Evolutionary conservation across 805 yeast species (phyloP).

Genomic region (Teunomyces atbi): DNA sequence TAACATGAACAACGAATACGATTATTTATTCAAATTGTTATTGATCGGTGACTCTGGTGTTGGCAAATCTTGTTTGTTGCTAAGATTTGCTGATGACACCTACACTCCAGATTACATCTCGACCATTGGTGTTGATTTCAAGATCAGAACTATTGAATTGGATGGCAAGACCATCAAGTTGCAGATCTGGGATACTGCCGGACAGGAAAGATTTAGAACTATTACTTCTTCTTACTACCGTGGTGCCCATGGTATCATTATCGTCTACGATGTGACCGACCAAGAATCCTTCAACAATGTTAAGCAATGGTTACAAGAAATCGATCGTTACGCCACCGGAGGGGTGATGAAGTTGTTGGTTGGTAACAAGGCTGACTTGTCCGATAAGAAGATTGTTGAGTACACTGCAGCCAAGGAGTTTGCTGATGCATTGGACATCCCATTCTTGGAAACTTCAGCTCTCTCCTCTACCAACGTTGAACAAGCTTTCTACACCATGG

Average conservation of each 20-base stretch:
- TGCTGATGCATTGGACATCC: constrained; percentile 92
- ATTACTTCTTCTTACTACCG: constrained; percentile 96
- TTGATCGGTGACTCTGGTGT: constrained; percentile 99
- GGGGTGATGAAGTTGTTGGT: constrained; percentile 94
- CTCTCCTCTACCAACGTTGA: constrained; percentile 94
- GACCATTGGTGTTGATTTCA: constrained; percentile 96
- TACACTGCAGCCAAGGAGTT: constrained; percentile 95
- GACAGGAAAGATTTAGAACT: constrained; percentile 97
- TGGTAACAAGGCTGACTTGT: constrained; percentile 93
- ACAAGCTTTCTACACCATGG: constrained; percentile 98
- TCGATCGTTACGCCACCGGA: constrained; percentile 96
- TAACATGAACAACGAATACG: constrained; percentile 90
- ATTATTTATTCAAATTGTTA: constrained; percentile 89
- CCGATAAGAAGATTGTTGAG: constrained; percentile 93
- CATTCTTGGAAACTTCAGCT: constrained; percentile 95
- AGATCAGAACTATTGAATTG: constrained; percentile 83
- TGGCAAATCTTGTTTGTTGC: constrained; percentile 91
- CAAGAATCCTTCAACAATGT: constrained; percentile 95
- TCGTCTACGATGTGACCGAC: constrained; percentile 97
- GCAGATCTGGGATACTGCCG: constrained; percentile 99
- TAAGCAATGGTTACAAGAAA: constrained; percentile 98
- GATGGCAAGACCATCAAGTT: constrained; percentile 97
- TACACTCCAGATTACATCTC: constrained; percentile 96
- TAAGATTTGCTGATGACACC: constrained; percentile 96
- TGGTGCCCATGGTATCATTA: constrained; percentile 98